Base-by-base conservation (phyloP, 768 basidiomycete species). In the Boletus rubropictus region DNA sequence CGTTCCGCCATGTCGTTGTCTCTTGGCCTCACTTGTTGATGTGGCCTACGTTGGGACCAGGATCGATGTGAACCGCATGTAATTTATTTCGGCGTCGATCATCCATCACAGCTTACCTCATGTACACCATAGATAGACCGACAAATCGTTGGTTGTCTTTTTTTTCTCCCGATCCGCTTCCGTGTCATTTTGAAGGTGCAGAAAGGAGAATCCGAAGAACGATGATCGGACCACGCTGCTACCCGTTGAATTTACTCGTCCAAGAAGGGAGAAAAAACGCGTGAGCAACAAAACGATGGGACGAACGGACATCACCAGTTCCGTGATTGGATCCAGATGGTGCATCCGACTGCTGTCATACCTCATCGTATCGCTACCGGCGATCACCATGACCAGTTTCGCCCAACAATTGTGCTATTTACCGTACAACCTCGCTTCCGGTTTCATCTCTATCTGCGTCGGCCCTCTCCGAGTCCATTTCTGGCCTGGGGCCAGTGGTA, bases 31-130 rank as follows among this genome's bases (percentile, higher is more conserved):
- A 42, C 15, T 21, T 24, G 28, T 33, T 37, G 43, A 36, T 25
- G 29, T 39, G 38, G 10, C 46, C 18, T 35, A 42, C 49, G 38
- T 20, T 49, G 51, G 52, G 51, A 52, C 57, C 47, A 51, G 56
- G 51, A 53, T 62, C 57, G 46, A 31, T 45, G n/a, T 37, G 34
- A 42, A 32, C 39, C 21, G 14, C 47, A 31, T 48, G 43, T 49
- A 38, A 44, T 42, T 34, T 22, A 38, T 37, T 37, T 21, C 35
- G 32, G 32, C 38, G 39, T 41, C 25, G 35, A 46, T 45, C 45
- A 24, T 24, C 42, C 50, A 29, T 36, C 49, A 18, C 43, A 58
- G 50, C 48, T 60, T 49, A 50, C 46, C 44, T 38, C 39, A 43
- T 39, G 17, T 49, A 45, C 45, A 41, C n/a, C 20, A 49, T 42